Evolutionary conservation across 169 alveolate genomes (phyloP).

Genomic region (Cyclospora cayetanensis): DNA sequence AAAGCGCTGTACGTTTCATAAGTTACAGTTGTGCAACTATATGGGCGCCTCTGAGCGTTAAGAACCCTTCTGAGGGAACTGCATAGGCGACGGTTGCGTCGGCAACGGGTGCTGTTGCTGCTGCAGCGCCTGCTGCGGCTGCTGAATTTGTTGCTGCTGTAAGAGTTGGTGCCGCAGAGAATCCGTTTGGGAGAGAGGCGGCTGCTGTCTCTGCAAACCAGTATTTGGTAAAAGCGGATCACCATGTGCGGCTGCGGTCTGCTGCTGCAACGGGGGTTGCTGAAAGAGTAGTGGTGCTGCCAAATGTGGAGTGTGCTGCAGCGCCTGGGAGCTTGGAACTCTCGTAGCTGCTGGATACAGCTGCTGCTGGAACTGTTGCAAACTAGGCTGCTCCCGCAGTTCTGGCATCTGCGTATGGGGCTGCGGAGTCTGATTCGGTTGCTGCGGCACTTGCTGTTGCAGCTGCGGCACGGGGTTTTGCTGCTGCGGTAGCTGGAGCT

Average conservation of each 20-base stretch:
- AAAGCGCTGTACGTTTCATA: too few relatives aligned
- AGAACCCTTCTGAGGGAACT: too few relatives aligned
- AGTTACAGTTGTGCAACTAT: too few relatives aligned
- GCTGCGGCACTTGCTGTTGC: background rate
- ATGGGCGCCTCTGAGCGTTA: too few relatives aligned
- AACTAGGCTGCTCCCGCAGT: too few relatives aligned
- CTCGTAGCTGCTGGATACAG: background rate
- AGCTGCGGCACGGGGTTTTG: too few relatives aligned
- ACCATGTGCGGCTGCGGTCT: conserved; percentile 20
- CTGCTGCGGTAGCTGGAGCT: background rate
- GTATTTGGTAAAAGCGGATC: background rate
- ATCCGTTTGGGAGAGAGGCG: background rate
- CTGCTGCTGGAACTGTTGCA: conserved; percentile 31
- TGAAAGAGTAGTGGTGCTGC: background rate
- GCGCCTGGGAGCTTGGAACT: background rate
- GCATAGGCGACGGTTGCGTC: conserved; percentile 9
- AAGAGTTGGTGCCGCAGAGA: background rate
- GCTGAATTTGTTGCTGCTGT: conserved; percentile 35
- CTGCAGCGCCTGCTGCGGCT: background rate
- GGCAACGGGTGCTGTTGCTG: background rate
- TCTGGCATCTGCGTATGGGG: too few relatives aligned
- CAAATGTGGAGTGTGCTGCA: background rate
- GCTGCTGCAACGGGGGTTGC: conserved; percentile 27
- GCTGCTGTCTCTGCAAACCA: background rate
- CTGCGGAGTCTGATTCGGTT: background rate